Evolutionary conservation across 345 rosid genomes (phyloP).

Genomic region (Carallia brachiata): DNA sequence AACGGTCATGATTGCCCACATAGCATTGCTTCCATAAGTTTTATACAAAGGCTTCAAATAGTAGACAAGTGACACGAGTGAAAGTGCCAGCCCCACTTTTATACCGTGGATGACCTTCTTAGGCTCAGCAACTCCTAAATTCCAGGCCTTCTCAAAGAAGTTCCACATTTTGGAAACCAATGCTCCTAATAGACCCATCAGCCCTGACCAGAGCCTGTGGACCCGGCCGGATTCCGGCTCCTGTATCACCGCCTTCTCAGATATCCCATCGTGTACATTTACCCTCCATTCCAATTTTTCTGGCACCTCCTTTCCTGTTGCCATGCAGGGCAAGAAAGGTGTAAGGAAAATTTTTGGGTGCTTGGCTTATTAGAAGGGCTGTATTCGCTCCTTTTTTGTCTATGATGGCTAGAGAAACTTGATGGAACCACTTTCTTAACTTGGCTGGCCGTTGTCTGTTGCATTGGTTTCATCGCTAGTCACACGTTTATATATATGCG

Average conservation of each 20-base stretch:
- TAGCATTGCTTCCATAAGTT: slow-evolving; percentile 60
- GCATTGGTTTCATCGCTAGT: neutral
- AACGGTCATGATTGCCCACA: slow-evolving; percentile 84
- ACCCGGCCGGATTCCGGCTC: slow-evolving; percentile 25
- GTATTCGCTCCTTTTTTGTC: neutral
- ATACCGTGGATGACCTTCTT: slow-evolving; percentile 57
- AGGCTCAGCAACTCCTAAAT: slow-evolving; percentile 59
- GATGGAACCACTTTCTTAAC: neutral
- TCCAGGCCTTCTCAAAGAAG: slow-evolving; percentile 52
- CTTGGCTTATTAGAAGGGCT: no score
- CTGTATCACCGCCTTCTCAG: slow-evolving; percentile 20
- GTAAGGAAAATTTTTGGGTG: neutral
- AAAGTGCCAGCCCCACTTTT: slow-evolving; percentile 70
- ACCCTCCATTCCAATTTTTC: slow-evolving; percentile 59
- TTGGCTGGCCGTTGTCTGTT: neutral
- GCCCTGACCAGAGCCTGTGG: slow-evolving; percentile 25
- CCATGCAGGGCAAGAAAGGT: neutral
- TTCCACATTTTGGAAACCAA: slow-evolving; percentile 22
- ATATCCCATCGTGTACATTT: slow-evolving; percentile 39
- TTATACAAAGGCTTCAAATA: slow-evolving; percentile 69
- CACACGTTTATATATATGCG: neutral
- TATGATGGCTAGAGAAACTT: neutral
- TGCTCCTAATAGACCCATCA: slow-evolving; percentile 29
- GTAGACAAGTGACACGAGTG: slow-evolving; percentile 65
- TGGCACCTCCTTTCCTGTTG: slow-evolving; percentile 35